Base-by-base conservation (phyloP, 2,329 filamentous ascomycete species). In the Penicillium expansum region DNA sequence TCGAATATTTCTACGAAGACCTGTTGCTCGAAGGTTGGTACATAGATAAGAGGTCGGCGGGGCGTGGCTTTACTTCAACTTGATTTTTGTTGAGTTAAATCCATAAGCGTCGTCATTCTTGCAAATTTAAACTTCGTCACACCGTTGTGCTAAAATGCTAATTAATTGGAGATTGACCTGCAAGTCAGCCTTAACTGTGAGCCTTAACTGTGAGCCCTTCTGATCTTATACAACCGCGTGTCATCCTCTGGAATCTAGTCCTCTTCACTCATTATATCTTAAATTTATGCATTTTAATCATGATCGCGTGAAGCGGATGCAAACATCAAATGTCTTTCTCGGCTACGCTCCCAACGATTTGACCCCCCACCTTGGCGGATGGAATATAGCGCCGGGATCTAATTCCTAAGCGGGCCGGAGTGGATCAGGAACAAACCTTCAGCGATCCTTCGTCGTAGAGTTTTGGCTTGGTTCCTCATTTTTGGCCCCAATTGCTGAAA, bases 61-160 rank as follows among this genome's bases (percentile, higher is more conserved):
- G n/a, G n/a, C n/a, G n/a, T n/a, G n/a, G n/a, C n/a, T n/a, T n/a
- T n/a, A n/a, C n/a, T n/a, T n/a, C n/a, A n/a, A n/a, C n/a, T n/a
- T n/a, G n/a, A n/a, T n/a, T n/a, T n/a, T 0, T 2, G 4, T 4
- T 6, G 8, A 42, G 14, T 5, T n/a, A 1, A 14, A 9, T 24
- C 20, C 3, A 16, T 3, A n/a, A n/a, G n/a, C 14, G 13, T 7
- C 4, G 33, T 35, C 16, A 4, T 42, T 27, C 22, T 8, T 2
- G 5, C 4, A 42, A 27, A n/a, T 27, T 42, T 42, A 11, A 24
- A 8, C 8, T 27, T 10, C 6, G 5, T n/a, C 8, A n/a, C 1
- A 42, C 8, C 4, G n/a, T 9, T 20, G 18, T 20, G 5, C 18
- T 13, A 13, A 5, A 20, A 9, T 7, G 18, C 16, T 24, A n/a